Evolutionary conservation across 805 yeast species (phyloP), one percentile per base, ranked within the genome.

Genomic region (Saccharomycopsis sp.): DNA sequence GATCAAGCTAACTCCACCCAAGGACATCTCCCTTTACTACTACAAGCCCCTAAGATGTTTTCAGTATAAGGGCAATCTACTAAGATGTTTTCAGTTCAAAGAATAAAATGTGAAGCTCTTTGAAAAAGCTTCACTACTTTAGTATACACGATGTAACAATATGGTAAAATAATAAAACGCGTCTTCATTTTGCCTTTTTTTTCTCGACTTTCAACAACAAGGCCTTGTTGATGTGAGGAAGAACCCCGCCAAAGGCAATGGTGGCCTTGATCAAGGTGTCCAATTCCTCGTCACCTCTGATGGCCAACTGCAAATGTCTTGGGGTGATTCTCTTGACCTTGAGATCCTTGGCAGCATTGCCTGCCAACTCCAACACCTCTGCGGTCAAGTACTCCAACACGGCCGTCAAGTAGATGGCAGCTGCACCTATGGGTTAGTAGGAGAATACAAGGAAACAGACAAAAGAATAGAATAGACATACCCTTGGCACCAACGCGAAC

Each of bases 201-300:
- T 75, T 74, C 59, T 80, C 88, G 39, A 78, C 85, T 67, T 83
- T 80, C 57, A 83, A 73, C 52, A 82, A 67, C 55, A 82, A 68
- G 43, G 85, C 86, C 62, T 80, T 79, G 67, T 85, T 84, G 58
- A 85, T 84, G 61, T 86, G 94, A 42, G 97, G 97, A 62, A 89
- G 70, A 41, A 89, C 97, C 79, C 97, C 97, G 71, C 97, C 97
- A 54, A 80, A 86, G 30, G 96, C 96, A 60, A 89, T 89, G 45
- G 96, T 89, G 45, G 96, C 95, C 65, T 85, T 80, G 59, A 89
- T 82, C 59, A 89, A 74, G 50, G 86, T 80, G 69, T 88, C 95
- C 63, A 89, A 77, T 67, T 89, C 97, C 64, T 89, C 97, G 64
- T 89, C 97, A 60, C 95, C 95, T 70, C 97, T 85, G 58, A 88